Evolutionary conservation across 2,329 filamentous ascomycete species (phyloP).

Genomic region (Xylariaceae sp.): DNA sequence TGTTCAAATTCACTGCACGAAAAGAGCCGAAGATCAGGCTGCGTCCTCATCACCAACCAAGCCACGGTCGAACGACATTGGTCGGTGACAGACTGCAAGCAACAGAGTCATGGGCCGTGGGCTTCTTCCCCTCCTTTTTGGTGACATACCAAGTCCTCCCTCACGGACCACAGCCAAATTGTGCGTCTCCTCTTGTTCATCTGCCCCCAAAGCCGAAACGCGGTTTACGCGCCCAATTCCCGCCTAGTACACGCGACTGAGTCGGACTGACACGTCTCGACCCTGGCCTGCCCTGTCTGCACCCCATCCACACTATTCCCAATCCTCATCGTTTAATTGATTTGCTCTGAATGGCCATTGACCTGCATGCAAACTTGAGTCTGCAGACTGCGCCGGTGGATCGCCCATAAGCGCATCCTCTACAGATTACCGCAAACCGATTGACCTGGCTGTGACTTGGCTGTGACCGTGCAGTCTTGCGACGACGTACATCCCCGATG

Average conservation of each 20-base stretch:
- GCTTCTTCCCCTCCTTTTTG: neutral
- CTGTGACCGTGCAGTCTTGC: no score
- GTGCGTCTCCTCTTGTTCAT: neutral
- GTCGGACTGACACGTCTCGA: slow-evolving; percentile 35
- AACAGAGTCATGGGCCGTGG: neutral
- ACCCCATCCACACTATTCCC: slow-evolving; percentile 22
- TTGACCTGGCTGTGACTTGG: no score
- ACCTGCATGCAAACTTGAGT: no score
- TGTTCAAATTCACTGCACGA: no score
- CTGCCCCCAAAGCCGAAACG: slow-evolving; percentile 12
- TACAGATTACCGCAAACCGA: no score
- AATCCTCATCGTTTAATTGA: slow-evolving; percentile 33
- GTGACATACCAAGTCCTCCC: neutral
- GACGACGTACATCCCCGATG: no score
- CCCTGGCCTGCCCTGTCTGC: slow-evolving; percentile 7
- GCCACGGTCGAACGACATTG: no score
- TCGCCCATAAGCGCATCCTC: neutral
- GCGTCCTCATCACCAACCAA: no score
- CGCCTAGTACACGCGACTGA: slow-evolving; percentile 33
- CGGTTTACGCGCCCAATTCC: slow-evolving; percentile 21
- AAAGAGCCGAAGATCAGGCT: no score
- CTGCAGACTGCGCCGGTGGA: no score
- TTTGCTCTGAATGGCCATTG: slow-evolving; percentile 2
- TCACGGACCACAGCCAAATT: neutral
- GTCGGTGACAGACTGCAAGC: no score